phyloP scores from a whole-genome alignment of 2,329 filamentous ascomycete genomes.

The Claviceps digitariae region DNA sequence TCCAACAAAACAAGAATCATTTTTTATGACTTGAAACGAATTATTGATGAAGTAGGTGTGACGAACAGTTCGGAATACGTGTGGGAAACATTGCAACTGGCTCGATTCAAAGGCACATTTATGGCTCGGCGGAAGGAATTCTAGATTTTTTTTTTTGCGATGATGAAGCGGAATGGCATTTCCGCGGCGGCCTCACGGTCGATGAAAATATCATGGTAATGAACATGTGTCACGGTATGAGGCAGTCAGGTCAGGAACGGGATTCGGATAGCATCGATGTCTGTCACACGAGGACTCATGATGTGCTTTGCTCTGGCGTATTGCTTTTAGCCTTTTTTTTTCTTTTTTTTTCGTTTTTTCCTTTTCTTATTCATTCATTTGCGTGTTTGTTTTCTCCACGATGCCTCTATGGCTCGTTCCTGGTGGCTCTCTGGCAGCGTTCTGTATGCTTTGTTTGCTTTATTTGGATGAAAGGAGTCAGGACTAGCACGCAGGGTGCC shows the following conservation, averaged over 20 bases:
- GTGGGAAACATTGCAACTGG: not conserved
- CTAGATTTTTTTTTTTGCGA: constrained; percentile 1
- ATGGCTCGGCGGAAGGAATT: not conserved
- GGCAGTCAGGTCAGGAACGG: not conserved
- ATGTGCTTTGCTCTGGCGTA: not conserved
- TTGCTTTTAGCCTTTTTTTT: constrained; percentile 1
- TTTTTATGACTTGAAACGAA: constrained; percentile 11
- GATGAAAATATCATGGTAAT: constrained; percentile 15
- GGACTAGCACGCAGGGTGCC: constrained; percentile 1
- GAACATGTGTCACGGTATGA: constrained; percentile 7
- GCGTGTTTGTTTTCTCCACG: not conserved
- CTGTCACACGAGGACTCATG: not conserved
- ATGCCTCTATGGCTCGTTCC: not conserved
- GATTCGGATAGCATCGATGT: not conserved
- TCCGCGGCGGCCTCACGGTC: constrained; percentile 16
- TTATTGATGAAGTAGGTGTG: constrained; percentile 4
- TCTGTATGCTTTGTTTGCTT: not conserved
- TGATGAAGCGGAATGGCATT: not conserved
- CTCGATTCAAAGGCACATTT: not conserved
- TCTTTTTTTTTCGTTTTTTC: not conserved
- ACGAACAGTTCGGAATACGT: not conserved
- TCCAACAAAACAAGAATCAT: not conserved
- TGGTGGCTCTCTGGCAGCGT: not conserved
- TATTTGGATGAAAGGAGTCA: constrained; percentile 4
- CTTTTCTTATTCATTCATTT: not conserved